Evolutionary conservation across 352 stramenopile species (phyloP), one percentile per base, ranked within the genome.

Genomic region (Phytophthora sp.): DNA sequence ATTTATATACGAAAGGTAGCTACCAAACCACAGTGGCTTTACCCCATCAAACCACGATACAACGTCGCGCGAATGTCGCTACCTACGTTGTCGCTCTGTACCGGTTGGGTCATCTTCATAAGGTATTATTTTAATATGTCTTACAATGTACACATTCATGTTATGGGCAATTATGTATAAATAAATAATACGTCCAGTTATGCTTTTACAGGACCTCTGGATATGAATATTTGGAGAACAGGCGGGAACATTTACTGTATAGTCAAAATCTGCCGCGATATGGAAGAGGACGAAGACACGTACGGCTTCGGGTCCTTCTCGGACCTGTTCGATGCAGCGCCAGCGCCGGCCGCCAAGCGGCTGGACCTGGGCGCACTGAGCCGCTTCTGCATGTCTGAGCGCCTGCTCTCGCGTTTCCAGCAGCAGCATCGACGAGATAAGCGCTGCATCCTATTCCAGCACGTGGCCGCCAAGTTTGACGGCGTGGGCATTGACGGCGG

Each of bases 251-350:
- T 24, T 53, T 53, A 15, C 7, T 39, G 11, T 27, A 39, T 38
- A 55, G 16, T 47, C 15, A 55, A 39, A 8, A 5, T 2, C 41
- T 35, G 49, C 33, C 12, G 21, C 38, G 24, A 27, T n/a, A 74
- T 88, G 76, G 73, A 89, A 16, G 79, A 90, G 24, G 79, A 88
- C 38, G 79, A 88, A 29, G 80, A 90, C 53, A 79, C 72, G 58
- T 89, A 88, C 67, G 83, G 80, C 83, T 91, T 90, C 57, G 76
- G 79, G 35, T 86, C 82, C 46, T 84, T 80, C 69, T 76, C 79
- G 23, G 79, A 88, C 8, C 71, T 91, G 65, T 88, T 91, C 60
- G 33, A 62, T 13, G 11, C 21, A 16, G 36, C 44, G 7, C 11
- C 53, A 7, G 15, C 47, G 24, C 57, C 8, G 11, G 26, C 35